Conservation (phyloP, 208 protist species). For the Trypanosomatidae sp. region DNA sequence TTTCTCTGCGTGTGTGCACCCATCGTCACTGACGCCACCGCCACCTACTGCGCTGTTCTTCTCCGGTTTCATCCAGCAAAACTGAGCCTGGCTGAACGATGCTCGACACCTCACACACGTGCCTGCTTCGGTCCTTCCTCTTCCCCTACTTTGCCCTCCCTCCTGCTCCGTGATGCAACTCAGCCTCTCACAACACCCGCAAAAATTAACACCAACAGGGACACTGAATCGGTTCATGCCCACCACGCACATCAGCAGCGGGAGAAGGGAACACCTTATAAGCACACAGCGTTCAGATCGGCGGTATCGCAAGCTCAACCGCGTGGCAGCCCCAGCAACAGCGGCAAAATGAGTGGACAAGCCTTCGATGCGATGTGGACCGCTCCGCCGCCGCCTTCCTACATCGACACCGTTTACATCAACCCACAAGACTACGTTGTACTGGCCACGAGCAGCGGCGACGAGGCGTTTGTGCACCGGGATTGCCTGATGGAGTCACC, state of each 20-base stretch:
- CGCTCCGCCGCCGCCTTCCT: conserved; percentile 73
- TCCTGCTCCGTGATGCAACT: not conserved
- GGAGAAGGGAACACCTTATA: not conserved
- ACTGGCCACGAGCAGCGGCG: conserved; percentile 54
- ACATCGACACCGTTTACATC: conserved; percentile 70
- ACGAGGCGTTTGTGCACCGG: conserved; percentile 53
- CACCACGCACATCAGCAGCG: not conserved
- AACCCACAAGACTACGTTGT: conserved; percentile 65
- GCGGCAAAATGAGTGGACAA: conserved; percentile 41
- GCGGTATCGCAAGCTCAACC: not conserved
- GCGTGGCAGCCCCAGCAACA: not conserved
- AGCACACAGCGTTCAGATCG: not conserved
- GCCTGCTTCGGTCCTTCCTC: not conserved
- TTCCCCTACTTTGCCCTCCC: not conserved
- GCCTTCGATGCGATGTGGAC: conserved; percentile 90
- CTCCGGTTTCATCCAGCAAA: not conserved
- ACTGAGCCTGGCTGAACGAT: not conserved
- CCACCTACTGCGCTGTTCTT: conserved; percentile 1
- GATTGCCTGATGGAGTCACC: conserved; percentile 65
- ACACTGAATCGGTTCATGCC: not conserved
- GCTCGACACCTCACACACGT: not conserved
- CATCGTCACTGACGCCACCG: not conserved
- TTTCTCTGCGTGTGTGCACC: not conserved
- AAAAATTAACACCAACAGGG: not conserved
- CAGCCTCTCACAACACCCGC: not conserved